Evolutionary conservation across 2,329 filamentous ascomycete species (phyloP).

Genomic region (Neonectria neomacrospora): DNA sequence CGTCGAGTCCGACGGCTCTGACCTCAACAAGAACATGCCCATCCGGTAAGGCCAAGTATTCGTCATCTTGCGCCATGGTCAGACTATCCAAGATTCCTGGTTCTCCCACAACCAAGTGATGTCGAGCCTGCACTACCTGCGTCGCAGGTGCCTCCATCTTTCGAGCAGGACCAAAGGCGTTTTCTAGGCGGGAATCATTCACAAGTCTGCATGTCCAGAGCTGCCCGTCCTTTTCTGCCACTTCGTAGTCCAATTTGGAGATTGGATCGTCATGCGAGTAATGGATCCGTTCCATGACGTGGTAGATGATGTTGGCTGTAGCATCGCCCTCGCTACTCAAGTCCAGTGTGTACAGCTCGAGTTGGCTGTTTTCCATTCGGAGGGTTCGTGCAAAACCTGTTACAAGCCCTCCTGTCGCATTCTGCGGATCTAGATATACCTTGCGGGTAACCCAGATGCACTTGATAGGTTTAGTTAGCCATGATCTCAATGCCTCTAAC

Average conservation of each 20-base stretch:
- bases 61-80: constrained; percentile 34
- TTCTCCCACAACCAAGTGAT: constrained; percentile 35
- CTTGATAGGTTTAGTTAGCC: constrained; percentile 32
- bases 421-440: constrained; percentile 38
- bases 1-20: constrained; percentile 35
- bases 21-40: constrained; percentile 39
- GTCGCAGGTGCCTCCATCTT: constrained; percentile 25
- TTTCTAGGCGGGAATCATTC: constrained; percentile 31
- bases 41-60: neutral
- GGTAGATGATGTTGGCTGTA: constrained; percentile 27
- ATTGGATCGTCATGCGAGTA: constrained; percentile 38
- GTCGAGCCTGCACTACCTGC: constrained; percentile 24
- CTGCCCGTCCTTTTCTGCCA: constrained; percentile 39
- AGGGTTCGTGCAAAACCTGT: constrained; percentile 39
- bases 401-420: constrained; percentile 36
- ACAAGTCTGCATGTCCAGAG: constrained; percentile 40
- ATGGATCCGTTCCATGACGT: constrained; percentile 34
- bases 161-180: constrained; percentile 37
- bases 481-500: constrained; percentile 32
- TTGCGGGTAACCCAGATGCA: constrained; percentile 39
- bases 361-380: constrained; percentile 35
- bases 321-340: constrained; percentile 32
- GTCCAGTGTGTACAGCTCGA: constrained; percentile 38
- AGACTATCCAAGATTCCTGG: constrained; percentile 38
- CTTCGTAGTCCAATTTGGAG: constrained; percentile 38